These are phyloP conservation scores for Neonectria magnoliae DNA, from an alignment of 2,329 filamentous ascomycete genomes.

Conservation along the genomic window DNA sequence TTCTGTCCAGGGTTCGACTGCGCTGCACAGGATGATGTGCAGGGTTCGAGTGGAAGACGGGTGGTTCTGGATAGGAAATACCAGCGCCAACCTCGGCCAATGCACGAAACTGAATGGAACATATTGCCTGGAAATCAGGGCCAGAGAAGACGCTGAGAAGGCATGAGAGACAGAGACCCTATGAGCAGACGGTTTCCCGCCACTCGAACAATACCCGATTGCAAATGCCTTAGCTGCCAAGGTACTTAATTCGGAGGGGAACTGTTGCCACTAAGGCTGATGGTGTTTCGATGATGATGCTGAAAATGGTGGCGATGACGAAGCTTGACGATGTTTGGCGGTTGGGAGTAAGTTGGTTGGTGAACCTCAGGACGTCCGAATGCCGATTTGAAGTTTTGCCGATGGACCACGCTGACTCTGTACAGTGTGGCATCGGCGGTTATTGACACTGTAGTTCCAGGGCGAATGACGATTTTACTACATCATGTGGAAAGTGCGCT, in stretches of 20 bases:
- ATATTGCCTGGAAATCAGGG: not conserved
- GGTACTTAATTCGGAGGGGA: not conserved
- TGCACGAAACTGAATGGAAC: not conserved
- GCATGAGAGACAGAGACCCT: not conserved
- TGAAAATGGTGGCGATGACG: not conserved
- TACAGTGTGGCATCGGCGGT: not conserved
- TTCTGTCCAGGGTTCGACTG: slow-evolving; percentile 1
- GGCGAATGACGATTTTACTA: not conserved
- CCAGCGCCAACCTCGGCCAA: slow-evolving; percentile 1
- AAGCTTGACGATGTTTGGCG: not conserved
- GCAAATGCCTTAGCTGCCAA: not conserved
- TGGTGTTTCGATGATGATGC: slow-evolving; percentile 1
- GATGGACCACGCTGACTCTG: not conserved
- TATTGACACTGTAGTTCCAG: not conserved
- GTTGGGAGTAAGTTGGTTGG: too few species aligned
- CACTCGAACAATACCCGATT: not conserved
- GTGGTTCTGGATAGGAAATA: not conserved
- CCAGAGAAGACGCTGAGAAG: not conserved
- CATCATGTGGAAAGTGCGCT: not conserved
- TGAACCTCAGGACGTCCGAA: not conserved
- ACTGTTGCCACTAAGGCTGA: not conserved
- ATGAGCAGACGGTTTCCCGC: not conserved
- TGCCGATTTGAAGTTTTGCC: not conserved
- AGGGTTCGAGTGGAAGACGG: not conserved
- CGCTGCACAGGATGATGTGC: slow-evolving; percentile 3